Base-by-base conservation (phyloP, 163 green algal genomes). In the Chlamydomonas reinhardtii region DNA sequence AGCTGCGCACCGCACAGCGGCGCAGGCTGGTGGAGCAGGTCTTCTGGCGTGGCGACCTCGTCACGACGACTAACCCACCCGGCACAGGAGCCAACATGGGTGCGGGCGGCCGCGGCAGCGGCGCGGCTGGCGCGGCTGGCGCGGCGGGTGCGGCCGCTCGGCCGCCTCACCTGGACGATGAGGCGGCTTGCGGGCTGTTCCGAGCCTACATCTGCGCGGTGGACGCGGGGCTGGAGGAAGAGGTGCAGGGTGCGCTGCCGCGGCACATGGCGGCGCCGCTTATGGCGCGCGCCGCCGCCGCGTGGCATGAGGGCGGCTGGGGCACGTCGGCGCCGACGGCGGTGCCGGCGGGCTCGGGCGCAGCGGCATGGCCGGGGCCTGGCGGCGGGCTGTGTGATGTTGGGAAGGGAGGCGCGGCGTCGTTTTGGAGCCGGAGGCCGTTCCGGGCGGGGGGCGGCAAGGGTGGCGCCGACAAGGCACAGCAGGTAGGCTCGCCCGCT, bases 261-360 rank as follows among this genome's bases (percentile, higher is more conserved):
- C 22, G n/a, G 4, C 3, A 31, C 8, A 14, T 70, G 31, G 65
- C 66, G 6, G 77, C 48, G 22, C 35, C 48, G 66, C 65, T 85
- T 19, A 31, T 85, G 48, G 43, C 66, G 37, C 66, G 65, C 2
- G 77, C 66, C 77, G 31, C 65, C 39, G 32, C 35, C 31, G 66
- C 77, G 39, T 85, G 77, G 77, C 77, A 76, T 31, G 77, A 48
- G 11, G 43, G 43, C 17, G 66, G 22, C 6, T 68, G 76, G 43
- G 77, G 77, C 25, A 70, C 64, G 29, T 65, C 39, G 1, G n/a
- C 39, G 27, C 76, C 64, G 9, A 39, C 29, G 17, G 20, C 37
- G 59, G 69, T 14, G 69, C 8, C 39, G 39, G 39, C 39, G 39
- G 5, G 39, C 5, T 48, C 39, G 39, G 39, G n/a, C n/a, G n/a